Evolutionary conservation across 2,329 filamentous ascomycete species (phyloP).

Genomic region (Trichophyton verrucosum): DNA sequence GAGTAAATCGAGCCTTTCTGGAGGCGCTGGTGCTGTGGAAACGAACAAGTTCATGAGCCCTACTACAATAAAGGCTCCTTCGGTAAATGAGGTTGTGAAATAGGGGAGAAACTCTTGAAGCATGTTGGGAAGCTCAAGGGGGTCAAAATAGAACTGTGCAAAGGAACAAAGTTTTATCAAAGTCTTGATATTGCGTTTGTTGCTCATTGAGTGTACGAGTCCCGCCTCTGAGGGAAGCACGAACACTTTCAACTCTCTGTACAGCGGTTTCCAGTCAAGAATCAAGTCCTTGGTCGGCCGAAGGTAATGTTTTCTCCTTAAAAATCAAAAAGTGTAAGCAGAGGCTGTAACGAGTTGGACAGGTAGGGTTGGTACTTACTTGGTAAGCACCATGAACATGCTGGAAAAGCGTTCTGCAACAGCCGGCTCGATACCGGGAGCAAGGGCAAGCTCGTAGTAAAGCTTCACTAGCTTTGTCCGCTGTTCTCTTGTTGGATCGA

Average conservation of each 20-base stretch:
- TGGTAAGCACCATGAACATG: conserved; percentile 94
- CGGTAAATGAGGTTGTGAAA: conserved; percentile 86
- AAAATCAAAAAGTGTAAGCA: conserved; percentile 19
- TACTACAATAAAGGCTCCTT: conserved; percentile 85
- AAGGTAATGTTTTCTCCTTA: conserved; percentile 86
- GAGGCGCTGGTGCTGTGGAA: conserved; percentile 61
- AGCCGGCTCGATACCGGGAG: conserved; percentile 71
- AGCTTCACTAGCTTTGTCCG: conserved; percentile 74
- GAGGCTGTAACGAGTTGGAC: not conserved
- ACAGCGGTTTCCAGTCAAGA: conserved; percentile 86
- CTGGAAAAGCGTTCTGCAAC: conserved; percentile 83
- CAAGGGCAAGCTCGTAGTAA: conserved; percentile 86
- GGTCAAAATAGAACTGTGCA: conserved; percentile 84
- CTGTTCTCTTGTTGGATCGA: conserved; percentile 79
- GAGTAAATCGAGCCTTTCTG: conserved; percentile 60
- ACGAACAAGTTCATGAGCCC: conserved; percentile 77
- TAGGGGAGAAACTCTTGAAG: conserved; percentile 69
- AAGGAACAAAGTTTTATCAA: conserved; percentile 84
- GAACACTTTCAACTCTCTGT: conserved; percentile 81
- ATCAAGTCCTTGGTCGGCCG: conserved; percentile 79
- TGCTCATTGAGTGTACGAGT: conserved; percentile 47
- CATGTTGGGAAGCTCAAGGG: conserved; percentile 68
- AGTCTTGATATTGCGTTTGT: conserved; percentile 56
- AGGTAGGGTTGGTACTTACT: conserved; percentile 45
- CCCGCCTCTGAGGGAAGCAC: conserved; percentile 73